Evolutionary conservation across 805 yeast species (phyloP).

Genomic region (Candida arabinofermentans): DNA sequence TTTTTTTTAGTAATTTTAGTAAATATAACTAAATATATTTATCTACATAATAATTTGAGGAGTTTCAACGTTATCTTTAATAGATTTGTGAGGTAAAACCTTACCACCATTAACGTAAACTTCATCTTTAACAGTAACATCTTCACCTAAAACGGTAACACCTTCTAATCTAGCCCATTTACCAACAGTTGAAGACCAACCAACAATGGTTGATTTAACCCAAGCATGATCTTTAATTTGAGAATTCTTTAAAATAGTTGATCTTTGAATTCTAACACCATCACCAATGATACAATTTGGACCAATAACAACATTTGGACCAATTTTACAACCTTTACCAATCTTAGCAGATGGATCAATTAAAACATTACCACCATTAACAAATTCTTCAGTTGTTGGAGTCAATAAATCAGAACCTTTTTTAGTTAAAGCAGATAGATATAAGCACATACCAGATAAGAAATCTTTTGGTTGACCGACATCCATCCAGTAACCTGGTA

Average conservation of each 20-base stretch:
- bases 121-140: slow-evolving; percentile 97
- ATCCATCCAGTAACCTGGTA: slow-evolving; percentile 99
- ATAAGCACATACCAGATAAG: slow-evolving; percentile 91
- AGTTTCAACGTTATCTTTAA: slow-evolving; percentile 92
- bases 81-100: slow-evolving; percentile 97
- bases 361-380: slow-evolving; percentile 88
- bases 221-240: slow-evolving; percentile 95
- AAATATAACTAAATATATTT: neutral
- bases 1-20: too few relatives aligned
- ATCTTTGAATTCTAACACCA: slow-evolving; percentile 97
- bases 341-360: slow-evolving; percentile 94
- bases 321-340: slow-evolving; percentile 89
- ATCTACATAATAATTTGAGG: slow-evolving; percentile 97
- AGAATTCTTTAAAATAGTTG: slow-evolving; percentile 89
- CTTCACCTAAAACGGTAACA: slow-evolving; percentile 97
- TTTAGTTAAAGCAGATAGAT: slow-evolving; percentile 82
- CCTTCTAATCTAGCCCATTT: slow-evolving; percentile 99
- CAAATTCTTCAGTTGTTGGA: slow-evolving; percentile 56
- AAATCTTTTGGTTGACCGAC: slow-evolving; percentile 99
- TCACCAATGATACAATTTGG: slow-evolving; percentile 95
- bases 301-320: slow-evolving; percentile 97
- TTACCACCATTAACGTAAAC: slow-evolving; percentile 99
- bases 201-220: slow-evolving; percentile 96
- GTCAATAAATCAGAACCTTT: slow-evolving; percentile 69
- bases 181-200: slow-evolving; percentile 98